phyloP scores from a whole-genome alignment of 2,329 filamentous ascomycete species.

The Scortechinia acanthostroma region DNA sequence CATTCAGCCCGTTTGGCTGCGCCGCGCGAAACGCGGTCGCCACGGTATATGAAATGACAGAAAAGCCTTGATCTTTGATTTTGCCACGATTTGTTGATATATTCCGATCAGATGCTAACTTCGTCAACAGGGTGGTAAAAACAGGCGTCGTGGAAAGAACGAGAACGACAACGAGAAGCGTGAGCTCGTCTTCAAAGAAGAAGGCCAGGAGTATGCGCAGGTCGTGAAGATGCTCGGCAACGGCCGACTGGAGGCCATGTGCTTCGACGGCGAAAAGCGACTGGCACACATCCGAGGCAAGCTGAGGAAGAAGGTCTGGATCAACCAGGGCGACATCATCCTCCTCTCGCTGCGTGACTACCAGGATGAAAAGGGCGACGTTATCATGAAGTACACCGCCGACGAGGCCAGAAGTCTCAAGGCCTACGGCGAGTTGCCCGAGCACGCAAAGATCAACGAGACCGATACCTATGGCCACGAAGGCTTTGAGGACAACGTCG shows the following conservation, averaged over 20 bases:
- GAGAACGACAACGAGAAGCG: conserved; percentile 99
- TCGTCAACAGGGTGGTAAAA: conserved; percentile 84
- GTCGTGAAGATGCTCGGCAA: conserved; percentile 95
- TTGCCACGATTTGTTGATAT: no score
- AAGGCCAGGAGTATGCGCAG: conserved; percentile 86
- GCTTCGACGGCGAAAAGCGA: conserved; percentile 88
- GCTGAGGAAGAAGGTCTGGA: conserved; percentile 99
- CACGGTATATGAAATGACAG: no score
- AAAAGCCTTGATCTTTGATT: no score
- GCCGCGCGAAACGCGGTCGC: no score
- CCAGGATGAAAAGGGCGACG: conserved; percentile 88
- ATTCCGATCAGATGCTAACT: neutral
- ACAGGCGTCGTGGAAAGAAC: conserved; percentile 96
- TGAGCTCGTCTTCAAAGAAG: conserved; percentile 97
- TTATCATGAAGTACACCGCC: conserved; percentile 89
- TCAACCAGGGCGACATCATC: conserved; percentile 96
- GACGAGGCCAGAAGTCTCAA: conserved; percentile 94
- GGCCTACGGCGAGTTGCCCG: conserved; percentile 93
- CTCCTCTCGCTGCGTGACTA: conserved; percentile 82
- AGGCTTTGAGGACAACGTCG: conserved; percentile 94
- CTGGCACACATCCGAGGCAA: conserved; percentile 86
- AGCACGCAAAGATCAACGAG: conserved; percentile 99
- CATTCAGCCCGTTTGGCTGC: conserved; percentile 5
- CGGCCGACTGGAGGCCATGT: conserved; percentile 80
- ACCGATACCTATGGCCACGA: conserved; percentile 89